phyloP scores from a whole-genome alignment of 1,284 basidiomycete genomes.

The Leccinum laetum region DNA sequence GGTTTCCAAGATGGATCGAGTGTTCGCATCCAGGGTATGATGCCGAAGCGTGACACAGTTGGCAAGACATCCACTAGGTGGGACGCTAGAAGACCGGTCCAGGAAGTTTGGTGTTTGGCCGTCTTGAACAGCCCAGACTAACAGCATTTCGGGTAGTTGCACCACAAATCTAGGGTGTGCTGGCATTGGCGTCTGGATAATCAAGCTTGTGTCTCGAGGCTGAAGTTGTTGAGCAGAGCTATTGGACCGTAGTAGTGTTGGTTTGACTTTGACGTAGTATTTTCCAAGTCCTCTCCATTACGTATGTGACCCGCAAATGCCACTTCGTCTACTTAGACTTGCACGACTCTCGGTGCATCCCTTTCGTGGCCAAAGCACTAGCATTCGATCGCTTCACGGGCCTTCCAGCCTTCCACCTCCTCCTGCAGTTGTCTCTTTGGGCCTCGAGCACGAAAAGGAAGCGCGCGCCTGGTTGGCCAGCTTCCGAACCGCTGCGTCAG shows the following conservation, averaged over 20 bases:
- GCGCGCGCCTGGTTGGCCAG: slow-evolving; percentile 52
- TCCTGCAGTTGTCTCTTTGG: slow-evolving; percentile 14
- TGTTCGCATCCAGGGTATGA: neutral
- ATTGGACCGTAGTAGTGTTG: neutral
- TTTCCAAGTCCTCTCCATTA: too few species aligned
- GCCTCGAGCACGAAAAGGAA: slow-evolving; percentile 21
- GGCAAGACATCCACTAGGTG: neutral
- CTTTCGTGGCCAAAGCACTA: neutral
- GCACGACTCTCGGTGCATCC: neutral
- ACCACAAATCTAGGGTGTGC: neutral
- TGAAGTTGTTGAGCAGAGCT: neutral
- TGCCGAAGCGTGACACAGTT: neutral
- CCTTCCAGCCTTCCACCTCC: slow-evolving; percentile 1
- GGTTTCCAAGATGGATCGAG: neutral
- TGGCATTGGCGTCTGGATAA: neutral
- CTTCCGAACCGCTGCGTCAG: slow-evolving; percentile 40
- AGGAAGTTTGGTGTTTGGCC: neutral
- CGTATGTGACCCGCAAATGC: neutral
- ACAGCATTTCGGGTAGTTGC: neutral
- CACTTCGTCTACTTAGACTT: neutral
- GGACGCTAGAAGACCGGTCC: neutral
- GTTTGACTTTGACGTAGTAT: neutral
- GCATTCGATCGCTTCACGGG: neutral
- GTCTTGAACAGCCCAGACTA: too few species aligned
- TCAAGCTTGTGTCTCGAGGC: neutral